phyloP scores from a whole-genome alignment of 2,329 filamentous ascomycete species.

The Curvularia verruculosa region DNA sequence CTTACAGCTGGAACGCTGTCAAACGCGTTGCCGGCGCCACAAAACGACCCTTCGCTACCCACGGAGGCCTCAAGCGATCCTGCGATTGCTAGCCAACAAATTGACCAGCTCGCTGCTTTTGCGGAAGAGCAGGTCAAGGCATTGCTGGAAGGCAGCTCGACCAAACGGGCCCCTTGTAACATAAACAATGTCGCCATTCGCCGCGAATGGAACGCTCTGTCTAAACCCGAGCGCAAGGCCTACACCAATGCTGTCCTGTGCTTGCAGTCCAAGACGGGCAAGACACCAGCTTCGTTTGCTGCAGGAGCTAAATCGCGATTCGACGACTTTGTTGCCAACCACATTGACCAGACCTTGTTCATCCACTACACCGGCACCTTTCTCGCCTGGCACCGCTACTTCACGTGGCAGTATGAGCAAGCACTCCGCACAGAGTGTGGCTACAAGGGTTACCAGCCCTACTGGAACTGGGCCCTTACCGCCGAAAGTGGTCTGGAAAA shows the following conservation, averaged over 20 bases:
- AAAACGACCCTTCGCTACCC: conserved; percentile 26
- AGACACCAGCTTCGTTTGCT: conserved; percentile 34
- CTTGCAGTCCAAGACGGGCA: conserved; percentile 35
- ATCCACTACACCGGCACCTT: conserved; percentile 46
- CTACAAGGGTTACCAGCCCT: conserved; percentile 52
- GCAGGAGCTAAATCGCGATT: conserved; percentile 44
- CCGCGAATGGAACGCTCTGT: conserved; percentile 37
- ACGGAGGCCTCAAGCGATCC: conserved; percentile 28
- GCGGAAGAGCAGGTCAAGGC: conserved; percentile 29
- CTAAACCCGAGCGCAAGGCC: conserved; percentile 37
- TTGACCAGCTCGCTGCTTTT: conserved; percentile 30
- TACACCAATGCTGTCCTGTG: conserved; percentile 49
- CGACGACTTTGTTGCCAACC: conserved; percentile 48
- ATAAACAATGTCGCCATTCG: conserved; percentile 34
- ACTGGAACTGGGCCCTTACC: conserved; percentile 61
- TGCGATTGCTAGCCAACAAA: conserved; percentile 30
- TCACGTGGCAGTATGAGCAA: conserved; percentile 50
- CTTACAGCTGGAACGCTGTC: conserved; percentile 33
- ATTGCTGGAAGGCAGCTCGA: conserved; percentile 20
- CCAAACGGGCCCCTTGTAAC: conserved; percentile 34
- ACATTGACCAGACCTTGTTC: conserved; percentile 43
- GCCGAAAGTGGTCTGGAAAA: conserved; percentile 51
- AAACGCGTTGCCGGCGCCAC: conserved; percentile 32
- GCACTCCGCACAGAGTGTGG: conserved; percentile 52
- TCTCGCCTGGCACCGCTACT: conserved; percentile 51